Base-by-base conservation (phyloP, 306 rosid genomes). In the Senna tora region DNA sequence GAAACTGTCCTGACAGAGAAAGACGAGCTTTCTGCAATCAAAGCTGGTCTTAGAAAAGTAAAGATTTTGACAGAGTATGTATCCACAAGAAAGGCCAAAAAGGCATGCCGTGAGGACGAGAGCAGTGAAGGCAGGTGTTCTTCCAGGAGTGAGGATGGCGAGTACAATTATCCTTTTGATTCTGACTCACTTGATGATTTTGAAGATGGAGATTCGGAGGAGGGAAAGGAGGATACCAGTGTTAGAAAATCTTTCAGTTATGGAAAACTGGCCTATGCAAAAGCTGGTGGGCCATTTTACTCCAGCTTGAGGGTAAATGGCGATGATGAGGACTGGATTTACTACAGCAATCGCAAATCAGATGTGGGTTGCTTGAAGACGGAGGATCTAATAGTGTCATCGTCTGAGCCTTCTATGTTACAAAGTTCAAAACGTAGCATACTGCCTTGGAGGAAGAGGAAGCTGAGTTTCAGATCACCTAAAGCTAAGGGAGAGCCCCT, bases 401-500 rank as follows among this genome's bases (percentile, higher is more conserved):
- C 84, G 39, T 76, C 89, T 20, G 96, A 91, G 73, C 86, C 86
- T 19, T 66, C 89, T 71, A 19, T 76, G 30, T 74, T 73, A 46
- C 96, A 79, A 65, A 87, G 87, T 75, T 89, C 99, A 17, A 95
- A 84, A 82, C 96, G 96, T 6, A 89, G 99, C 33, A 80, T 95
- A 71, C 74, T 95, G 38, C 85, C 99, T 22, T 95, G 99, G 99
- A 92, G 96, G 85, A 95, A 95, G 96, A 91, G 99, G 79, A 95
- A 95, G 89, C 68, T 95, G 88, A 95, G 93, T 77, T 95, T 95
- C 86, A 90, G 97, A 75, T 92, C 99, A 69, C 99, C 97, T 33
- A 92, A 95, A 73, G 85, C 96, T 46, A 91, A 95, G 76, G 99
- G 99, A 63, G 99, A 95, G 76, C 99, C 99, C 0, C 78, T 95